Base-by-base conservation (phyloP, 1,284 basidiomycete species). In the Boletellus deceptivus region DNA sequence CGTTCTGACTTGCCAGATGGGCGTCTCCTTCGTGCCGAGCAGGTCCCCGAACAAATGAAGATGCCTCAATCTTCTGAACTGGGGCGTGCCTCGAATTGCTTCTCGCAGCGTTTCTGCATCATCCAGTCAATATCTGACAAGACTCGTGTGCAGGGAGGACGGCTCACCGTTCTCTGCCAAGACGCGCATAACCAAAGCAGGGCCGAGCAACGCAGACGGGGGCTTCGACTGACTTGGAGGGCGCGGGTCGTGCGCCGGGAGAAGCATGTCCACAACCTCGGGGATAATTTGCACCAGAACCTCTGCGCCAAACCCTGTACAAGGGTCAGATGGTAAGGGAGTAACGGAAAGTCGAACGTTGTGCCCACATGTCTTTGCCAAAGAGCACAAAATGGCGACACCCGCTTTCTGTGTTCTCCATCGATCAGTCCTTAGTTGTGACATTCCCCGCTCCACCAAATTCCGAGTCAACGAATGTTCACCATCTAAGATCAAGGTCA, bases 281-380 rank as follows among this genome's bases (percentile, higher is more conserved):
- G 54, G 43, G 31, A 56, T 41, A 11, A 47, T 20, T 24, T 34
- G 40, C 34, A 41, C 49, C 8, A 56, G 41, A 17, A 48, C 50
- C 16, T 56, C 55, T 3, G 41, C 38, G n/a, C 55, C 55, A 3
- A 53, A 53, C 54, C 49, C 55, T 56, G 29, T 6, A 22, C 5
- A 6, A 7, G 31, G 29, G 11, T 42, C 18, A 39, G 13, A 8
- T 2, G 9, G 11, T 41, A 35, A 20, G 20, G 4, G 16, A 11
- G 13, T 0, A 31, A 24, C 11, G 24, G 42, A 43, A 24, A 10
- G 4, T 1, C 6, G 16, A n/a, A 1, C 18, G 17, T 13, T 22
- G n/a, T 5, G 44, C 55, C n/a, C 20, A 56, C 55, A 53, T 24
- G 55, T 53, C 29, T 57, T 42, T 9, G 55, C 55, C 40, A 56